A percentile compares a stretch with the other conserved stretches of the same genome.
Evolutionary conservation across 2,329 filamentous ascomycete species (phyloP).

Genomic region (Pyrenophora tritici-repentis): DNA sequence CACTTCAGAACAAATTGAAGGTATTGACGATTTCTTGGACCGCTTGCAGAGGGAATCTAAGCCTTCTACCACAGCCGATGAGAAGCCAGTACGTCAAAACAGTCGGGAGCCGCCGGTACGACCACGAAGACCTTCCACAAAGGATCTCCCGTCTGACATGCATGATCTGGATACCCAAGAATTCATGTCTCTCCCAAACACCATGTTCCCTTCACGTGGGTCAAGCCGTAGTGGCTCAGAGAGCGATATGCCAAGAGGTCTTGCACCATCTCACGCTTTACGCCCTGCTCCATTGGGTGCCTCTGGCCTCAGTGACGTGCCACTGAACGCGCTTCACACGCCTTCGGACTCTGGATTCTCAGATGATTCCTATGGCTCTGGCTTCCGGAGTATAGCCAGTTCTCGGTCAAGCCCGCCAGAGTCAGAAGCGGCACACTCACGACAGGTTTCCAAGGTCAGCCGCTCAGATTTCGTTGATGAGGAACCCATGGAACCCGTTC

Average conservation of each 20-base stretch:
- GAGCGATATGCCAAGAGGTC: conserved; percentile 6
- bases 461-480: conserved; percentile 29
- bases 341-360: conserved; percentile 49
- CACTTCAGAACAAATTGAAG: conserved; percentile 33
- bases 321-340: conserved; percentile 41
- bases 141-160: conserved; percentile 27
- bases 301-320: conserved; percentile 27
- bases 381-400: conserved; percentile 42
- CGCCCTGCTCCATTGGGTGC: conserved; percentile 32
- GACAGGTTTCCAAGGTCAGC: conserved; percentile 37
- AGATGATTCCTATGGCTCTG: conserved; percentile 44
- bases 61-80: conserved; percentile 20
- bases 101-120: conserved; percentile 28
- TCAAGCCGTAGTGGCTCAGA: conserved; percentile 30
- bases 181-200: conserved; percentile 26
- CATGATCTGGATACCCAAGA: conserved; percentile 24
- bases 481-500: conserved; percentile 25
- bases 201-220: conserved; percentile 29
- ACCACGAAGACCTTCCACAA: conserved; percentile 37
- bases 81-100: conserved; percentile 29
- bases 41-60: conserved; percentile 43
- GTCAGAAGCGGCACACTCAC: conserved; percentile 44
- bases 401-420: conserved; percentile 47
- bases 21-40: conserved; percentile 47
- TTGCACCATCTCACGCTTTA: conserved; percentile 11